phyloP scores from a whole-genome alignment of 2,329 filamentous ascomycete genomes.

The Colletotrichum gigasporum region DNA sequence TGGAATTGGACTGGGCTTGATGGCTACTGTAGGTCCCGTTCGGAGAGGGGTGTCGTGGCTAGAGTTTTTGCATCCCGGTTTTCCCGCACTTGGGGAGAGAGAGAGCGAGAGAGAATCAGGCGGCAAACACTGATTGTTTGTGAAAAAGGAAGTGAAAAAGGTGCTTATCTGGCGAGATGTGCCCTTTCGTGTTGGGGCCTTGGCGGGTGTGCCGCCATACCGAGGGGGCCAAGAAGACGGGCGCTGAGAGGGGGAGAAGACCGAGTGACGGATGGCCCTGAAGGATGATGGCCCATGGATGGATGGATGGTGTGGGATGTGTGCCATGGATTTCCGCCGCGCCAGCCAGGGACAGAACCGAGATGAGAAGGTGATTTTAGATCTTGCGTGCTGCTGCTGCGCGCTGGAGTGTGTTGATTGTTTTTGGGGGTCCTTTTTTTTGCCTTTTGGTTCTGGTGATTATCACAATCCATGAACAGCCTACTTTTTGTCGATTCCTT shows the following conservation, averaged over 20 bases:
- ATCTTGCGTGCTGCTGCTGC: background rate
- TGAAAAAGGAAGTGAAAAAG: background rate
- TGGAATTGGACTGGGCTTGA: background rate
- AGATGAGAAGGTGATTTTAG: conserved; percentile 1
- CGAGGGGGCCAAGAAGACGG: conserved; percentile 22
- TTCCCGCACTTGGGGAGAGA: background rate
- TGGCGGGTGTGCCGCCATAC: conserved; percentile 28
- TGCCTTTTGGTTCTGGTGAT: background rate
- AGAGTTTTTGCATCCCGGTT: no score
- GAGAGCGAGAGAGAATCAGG: background rate
- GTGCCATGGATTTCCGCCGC: background rate
- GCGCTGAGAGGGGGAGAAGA: background rate
- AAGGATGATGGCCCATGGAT: background rate
- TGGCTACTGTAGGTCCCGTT: background rate
- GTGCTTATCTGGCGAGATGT: conserved; percentile 14
- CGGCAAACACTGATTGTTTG: background rate
- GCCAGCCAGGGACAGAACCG: conserved; percentile 5
- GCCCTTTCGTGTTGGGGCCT: conserved; percentile 17
- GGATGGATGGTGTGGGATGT: background rate
- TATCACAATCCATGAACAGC: no score
- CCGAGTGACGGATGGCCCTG: background rate
- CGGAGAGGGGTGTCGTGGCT: background rate
- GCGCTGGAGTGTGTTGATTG: no score
- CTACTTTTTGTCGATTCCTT: background rate
- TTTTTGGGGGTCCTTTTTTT: no score